Evolutionary conservation across 1,284 basidiomycete genomes (phyloP), one percentile per base, ranked within the genome.

Genomic region (Marasmius oreades): DNA sequence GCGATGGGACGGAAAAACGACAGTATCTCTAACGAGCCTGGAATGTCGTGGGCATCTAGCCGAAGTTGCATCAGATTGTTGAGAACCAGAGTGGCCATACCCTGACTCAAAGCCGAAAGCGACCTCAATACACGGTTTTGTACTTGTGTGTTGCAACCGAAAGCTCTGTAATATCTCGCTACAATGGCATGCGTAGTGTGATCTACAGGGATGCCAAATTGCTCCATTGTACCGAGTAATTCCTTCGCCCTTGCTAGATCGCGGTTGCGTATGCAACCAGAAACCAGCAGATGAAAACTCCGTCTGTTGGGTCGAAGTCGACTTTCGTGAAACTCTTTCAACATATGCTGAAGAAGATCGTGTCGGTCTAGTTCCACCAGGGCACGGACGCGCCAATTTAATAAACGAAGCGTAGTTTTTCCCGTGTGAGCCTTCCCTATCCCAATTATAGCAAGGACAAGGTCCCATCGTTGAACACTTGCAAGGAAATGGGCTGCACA

Each of bases 381-480:
- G 1, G 85, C 84, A 37, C 80, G 80, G 18, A 78, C 72, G 50
- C 78, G 79, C 88, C 86, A 90, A 67, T 91, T 84, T 62, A 91
- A 73, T 20, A 91, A 71, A 23, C 81, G 77, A 31, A 70, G 63
- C 2, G 81, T 84, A 1, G 77, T 73, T 55, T 70, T 73, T 50
- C 78, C 77, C 10, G 76, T 73, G 18, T 81, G 77, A 37, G 69
- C 64, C 57, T 71, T 74, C 51, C 77, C 84, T 16, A 81, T 69
- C 26, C 67, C 64, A 43, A 81, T 77, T 16, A 82, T 64, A 23
- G 67, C 61, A 23, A 79, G 71, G 3, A 90, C 70, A 10, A 71
- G 64, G 39, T 67, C 59, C 88, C 88, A 90, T 33, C 74, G 65
- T 24, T 71, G 68, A 47, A 63, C 63, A 5, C 67, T 63, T 26